Percentiles rank a stretch among this genome's conserved stretches.
These are phyloP conservation scores for Fragaria vesca DNA, from an alignment of 306 rosid species.

Conservation along the genomic window DNA sequence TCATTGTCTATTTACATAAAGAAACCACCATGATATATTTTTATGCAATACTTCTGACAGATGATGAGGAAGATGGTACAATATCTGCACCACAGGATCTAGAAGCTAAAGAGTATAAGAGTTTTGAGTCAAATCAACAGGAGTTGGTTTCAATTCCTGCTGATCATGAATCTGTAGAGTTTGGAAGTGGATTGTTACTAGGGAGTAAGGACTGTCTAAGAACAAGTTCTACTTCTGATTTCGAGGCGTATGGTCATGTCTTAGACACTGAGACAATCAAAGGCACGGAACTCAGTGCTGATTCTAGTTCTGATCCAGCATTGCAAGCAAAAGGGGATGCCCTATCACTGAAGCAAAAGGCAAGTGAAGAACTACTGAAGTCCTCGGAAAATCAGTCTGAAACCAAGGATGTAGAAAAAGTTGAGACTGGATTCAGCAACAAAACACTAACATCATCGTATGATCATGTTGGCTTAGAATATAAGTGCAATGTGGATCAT, in stretches of 20 bases:
- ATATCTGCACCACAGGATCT: conserved; percentile 24
- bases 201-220: conserved; percentile 22
- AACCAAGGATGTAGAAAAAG: conserved; percentile 21
- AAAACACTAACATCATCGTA: conserved; percentile 8
- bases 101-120: conserved; percentile 33
- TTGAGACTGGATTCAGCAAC: conserved; percentile 21
- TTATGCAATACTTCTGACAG: conserved; percentile 33
- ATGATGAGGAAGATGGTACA: conserved; percentile 26
- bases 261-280: conserved; percentile 11
- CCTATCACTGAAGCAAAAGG: conserved; percentile 27
- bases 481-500: conserved; percentile 14
- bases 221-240: conserved; percentile 7
- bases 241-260: conserved; percentile 4
- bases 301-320: conserved; percentile 16
- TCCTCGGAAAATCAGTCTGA: conserved; percentile 11
- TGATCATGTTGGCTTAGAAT: conserved; percentile 14
- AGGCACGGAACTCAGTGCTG: conserved; percentile 8
- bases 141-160: conserved; percentile 25
- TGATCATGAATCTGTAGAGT: conserved; percentile 28
- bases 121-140: conserved; percentile 22
- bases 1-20: neutral
- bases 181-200: conserved; percentile 17
- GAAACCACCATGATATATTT: neutral
- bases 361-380: conserved; percentile 20
- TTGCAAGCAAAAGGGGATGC: conserved; percentile 28